Percentiles rank a stretch among this genome's conserved stretches.
Conservation (phyloP, 352 stramenopile species). For the Pythium myriotylum region DNA sequence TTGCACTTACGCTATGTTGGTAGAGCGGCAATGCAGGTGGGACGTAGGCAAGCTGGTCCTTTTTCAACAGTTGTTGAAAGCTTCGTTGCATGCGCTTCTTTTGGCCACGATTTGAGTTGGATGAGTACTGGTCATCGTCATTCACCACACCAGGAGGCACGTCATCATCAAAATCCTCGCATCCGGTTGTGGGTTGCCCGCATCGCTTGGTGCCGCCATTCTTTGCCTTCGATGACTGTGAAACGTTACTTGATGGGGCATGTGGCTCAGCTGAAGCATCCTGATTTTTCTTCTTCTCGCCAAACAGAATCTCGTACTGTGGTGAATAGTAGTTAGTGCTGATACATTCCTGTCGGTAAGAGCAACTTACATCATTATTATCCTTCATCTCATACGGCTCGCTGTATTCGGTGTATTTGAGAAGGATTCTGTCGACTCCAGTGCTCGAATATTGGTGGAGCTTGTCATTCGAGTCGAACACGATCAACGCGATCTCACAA, state of each 20-base stretch:
- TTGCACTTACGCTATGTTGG: constrained; percentile 60
- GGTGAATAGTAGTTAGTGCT: too few species aligned
- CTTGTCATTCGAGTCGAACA: constrained; percentile 89
- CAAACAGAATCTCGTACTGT: constrained; percentile 85
- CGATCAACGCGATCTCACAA: constrained; percentile 85
- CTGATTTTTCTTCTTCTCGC: constrained; percentile 78
- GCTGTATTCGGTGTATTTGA: constrained; percentile 87
- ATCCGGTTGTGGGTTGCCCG: constrained; percentile 17
- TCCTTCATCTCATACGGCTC: constrained; percentile 84
- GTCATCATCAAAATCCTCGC: constrained; percentile 6
- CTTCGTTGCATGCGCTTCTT: constrained; percentile 76
- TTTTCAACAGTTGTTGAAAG: constrained; percentile 81
- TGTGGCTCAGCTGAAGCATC: constrained; percentile 37
- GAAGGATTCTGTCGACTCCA: constrained; percentile 80
- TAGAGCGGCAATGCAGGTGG: constrained; percentile 70
- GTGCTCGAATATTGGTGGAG: constrained; percentile 86
- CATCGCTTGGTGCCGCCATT: constrained; percentile 26
- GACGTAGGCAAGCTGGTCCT: constrained; percentile 69
- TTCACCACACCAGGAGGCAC: constrained; percentile 57
- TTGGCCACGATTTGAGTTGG: constrained; percentile 40
- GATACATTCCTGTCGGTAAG: too few species aligned
- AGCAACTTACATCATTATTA: constrained; percentile 72
- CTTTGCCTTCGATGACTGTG: constrained; percentile 24
- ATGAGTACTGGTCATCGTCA: constrained; percentile 69
- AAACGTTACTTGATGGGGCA: constrained; percentile 5